Conservation (phyloP, 306 rosid species). For the Prunus kanzakura region DNA sequence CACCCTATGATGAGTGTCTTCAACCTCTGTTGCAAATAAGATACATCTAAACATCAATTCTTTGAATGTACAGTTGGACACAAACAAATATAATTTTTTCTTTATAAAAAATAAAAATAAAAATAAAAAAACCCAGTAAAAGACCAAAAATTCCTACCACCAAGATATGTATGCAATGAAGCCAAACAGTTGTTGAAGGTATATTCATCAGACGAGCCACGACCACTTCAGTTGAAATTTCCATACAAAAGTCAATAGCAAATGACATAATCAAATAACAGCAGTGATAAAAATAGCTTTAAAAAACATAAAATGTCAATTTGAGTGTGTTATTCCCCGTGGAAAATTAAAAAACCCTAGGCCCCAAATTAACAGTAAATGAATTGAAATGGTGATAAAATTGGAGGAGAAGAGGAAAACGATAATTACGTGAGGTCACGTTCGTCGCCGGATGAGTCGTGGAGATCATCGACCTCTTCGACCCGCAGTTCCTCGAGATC, state of each 20-base stretch:
- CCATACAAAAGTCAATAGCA: constrained; percentile 3
- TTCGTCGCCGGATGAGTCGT: constrained; percentile 49
- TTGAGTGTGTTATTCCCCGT: neutral
- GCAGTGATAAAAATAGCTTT: neutral
- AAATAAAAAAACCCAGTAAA: neutral
- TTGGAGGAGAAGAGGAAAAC: neutral
- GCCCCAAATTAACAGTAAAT: neutral
- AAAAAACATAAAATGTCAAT: neutral
- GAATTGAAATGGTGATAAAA: neutral
- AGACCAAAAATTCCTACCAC: constrained; percentile 48
- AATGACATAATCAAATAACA: neutral
- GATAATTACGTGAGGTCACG: constrained; percentile 43
- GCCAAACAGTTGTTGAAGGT: constrained; percentile 58
- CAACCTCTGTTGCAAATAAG: constrained; percentile 64
- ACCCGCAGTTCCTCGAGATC: constrained; percentile 79
- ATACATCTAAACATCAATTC: neutral
- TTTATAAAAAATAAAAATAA: too few species aligned
- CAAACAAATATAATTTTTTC: neutral
- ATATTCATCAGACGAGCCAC: constrained; percentile 30
- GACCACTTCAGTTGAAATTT: constrained; percentile 24
- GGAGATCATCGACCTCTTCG: constrained; percentile 69
- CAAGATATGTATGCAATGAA: constrained; percentile 83
- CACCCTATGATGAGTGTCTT: constrained; percentile 79
- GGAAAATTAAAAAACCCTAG: constrained; percentile 12
- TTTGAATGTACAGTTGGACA: neutral